Percentiles rank a stretch among this genome's conserved stretches.
phyloP scores from a whole-genome alignment of 2,329 filamentous ascomycete species.

The Emmonsiellopsis sp. region DNA sequence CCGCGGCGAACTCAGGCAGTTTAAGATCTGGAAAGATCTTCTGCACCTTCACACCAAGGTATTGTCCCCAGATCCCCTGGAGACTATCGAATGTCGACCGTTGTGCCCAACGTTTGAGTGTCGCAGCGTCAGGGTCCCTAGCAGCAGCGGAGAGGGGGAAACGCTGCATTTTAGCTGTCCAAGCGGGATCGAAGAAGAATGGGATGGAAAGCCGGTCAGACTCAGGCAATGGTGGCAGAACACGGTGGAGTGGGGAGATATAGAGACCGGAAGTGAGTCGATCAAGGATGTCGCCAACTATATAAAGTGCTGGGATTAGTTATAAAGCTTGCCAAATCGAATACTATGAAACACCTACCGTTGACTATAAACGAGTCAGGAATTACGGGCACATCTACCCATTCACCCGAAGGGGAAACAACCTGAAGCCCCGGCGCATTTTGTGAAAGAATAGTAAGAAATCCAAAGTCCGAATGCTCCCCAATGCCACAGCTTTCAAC shows the following conservation, averaged over 20 bases:
- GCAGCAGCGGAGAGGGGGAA: background rate
- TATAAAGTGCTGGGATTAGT: too few relatives aligned
- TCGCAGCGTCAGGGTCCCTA: background rate
- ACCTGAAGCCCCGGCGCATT: too few relatives aligned
- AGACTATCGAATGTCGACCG: constrained; percentile 6
- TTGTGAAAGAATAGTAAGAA: too few relatives aligned
- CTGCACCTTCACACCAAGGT: constrained; percentile 6
- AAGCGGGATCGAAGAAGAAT: too few relatives aligned
- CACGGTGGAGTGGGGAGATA: constrained; percentile 4
- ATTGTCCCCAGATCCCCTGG: constrained; percentile 4
- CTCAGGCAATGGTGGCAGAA: background rate
- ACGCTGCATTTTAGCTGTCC: background rate
- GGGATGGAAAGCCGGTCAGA: too few relatives aligned
- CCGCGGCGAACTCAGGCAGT: too few relatives aligned
- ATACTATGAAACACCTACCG: too few relatives aligned
- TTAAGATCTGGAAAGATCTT: constrained; percentile 2
- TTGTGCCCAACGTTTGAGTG: constrained; percentile 5
- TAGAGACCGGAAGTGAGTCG: constrained; percentile 2
- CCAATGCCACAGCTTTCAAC: constrained; percentile 6
- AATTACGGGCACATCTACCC: too few relatives aligned
- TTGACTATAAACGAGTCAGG: too few relatives aligned
- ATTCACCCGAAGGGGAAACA: too few relatives aligned
- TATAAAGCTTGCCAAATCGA: too few relatives aligned
- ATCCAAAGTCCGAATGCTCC: constrained; percentile 6
- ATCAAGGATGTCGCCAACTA: too few relatives aligned